Evolutionary conservation across 371 early-diverging fungal species (phyloP).

Genomic region (Sporodiniella umbellata): DNA sequence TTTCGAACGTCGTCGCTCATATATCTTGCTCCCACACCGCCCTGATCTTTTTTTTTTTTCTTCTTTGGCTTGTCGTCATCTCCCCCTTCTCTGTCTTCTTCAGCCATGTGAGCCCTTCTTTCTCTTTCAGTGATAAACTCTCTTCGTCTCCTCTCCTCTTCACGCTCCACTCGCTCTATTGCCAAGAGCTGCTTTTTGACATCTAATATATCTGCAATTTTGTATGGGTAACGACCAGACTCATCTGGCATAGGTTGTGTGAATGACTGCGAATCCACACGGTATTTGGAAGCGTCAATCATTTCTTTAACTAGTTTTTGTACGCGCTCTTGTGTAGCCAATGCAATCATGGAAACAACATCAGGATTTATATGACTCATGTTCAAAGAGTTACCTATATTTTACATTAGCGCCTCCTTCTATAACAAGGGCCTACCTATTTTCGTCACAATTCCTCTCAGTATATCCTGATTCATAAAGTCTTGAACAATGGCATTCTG

Average conservation of each 20-base stretch:
- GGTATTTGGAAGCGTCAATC: constrained; percentile 70
- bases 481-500: constrained; percentile 39
- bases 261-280: constrained; percentile 65
- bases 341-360: constrained; percentile 61
- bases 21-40: constrained; percentile 57
- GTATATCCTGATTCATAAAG: constrained; percentile 47
- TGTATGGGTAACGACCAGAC: constrained; percentile 62
- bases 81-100: constrained; percentile 37
- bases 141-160: constrained; percentile 62
- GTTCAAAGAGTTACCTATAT: constrained; percentile 22
- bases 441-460: constrained; percentile 37
- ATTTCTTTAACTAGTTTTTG: constrained; percentile 60
- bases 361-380: constrained; percentile 57
- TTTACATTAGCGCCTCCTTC: background rate
- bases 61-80: constrained; percentile 43
- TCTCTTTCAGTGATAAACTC: constrained; percentile 48
- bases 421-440: constrained; percentile 28
- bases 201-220: constrained; percentile 63
- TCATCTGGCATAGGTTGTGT: constrained; percentile 60
- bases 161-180: constrained; percentile 70
- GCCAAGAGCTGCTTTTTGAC: constrained; percentile 69
- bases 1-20: constrained; percentile 70
- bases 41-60: constrained; percentile 56
- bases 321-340: constrained; percentile 70
- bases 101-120: constrained; percentile 45